Percentiles rank a stretch among this genome's conserved stretches.
Evolutionary conservation across 768 basidiomycete genomes (phyloP).

Genomic region (Russula abietina): DNA sequence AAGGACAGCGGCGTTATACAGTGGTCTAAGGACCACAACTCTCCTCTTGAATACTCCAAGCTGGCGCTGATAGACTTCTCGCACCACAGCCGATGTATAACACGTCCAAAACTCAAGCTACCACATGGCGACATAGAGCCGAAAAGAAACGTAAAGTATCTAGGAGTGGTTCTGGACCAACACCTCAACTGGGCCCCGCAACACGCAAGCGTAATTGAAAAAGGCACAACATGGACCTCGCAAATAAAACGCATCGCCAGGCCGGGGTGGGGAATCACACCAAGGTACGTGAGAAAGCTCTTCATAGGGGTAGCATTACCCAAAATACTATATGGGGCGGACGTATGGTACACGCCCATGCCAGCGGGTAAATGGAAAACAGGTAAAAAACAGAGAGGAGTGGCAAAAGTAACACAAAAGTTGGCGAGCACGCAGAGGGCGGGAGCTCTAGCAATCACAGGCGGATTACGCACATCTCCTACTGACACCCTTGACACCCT

Average conservation of each 20-base stretch:
- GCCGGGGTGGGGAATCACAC: neutral
- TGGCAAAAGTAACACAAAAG: too few species aligned
- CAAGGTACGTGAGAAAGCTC: neutral
- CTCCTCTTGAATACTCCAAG: neutral
- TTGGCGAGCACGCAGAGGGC: too few species aligned
- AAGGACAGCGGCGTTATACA: neutral
- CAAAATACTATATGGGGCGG: too few species aligned
- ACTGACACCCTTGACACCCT: too few species aligned
- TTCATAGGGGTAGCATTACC: neutral
- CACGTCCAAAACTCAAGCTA: neutral
- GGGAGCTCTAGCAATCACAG: too few species aligned
- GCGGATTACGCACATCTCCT: too few species aligned
- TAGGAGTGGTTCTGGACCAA: constrained; percentile 2
- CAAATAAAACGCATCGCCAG: neutral
- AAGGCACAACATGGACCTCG: neutral
- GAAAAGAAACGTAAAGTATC: neutral
- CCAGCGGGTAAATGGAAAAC: too few species aligned
- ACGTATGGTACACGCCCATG: too few species aligned
- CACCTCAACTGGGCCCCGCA: constrained; percentile 1
- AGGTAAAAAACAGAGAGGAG: too few species aligned
- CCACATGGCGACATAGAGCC: neutral
- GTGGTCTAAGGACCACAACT: constrained; percentile 5
- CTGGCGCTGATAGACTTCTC: too few species aligned
- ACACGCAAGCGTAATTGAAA: neutral
- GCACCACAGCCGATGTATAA: too few species aligned